phyloP scores from a whole-genome alignment of 306 rosid genomes.

The Glycine soja region DNA sequence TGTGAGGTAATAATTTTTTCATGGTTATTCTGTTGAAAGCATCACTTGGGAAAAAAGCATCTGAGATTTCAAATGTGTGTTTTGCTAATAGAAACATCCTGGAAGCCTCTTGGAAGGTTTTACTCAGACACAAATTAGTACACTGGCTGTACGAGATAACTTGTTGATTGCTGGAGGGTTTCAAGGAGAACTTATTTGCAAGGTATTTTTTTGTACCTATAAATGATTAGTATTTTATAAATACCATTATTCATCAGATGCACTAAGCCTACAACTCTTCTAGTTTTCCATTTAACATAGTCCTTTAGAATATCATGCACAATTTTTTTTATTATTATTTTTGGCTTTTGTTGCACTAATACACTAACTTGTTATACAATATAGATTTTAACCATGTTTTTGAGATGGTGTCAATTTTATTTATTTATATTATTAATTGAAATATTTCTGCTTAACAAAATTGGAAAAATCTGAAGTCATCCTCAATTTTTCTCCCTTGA shows the following conservation, averaged over 20 bases:
- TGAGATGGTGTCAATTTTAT: background rate
- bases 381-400: background rate
- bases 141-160: conserved; percentile 81
- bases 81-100: conserved; percentile 73
- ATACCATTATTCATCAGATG: background rate
- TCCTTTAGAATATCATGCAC: conserved; percentile 1
- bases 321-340: background rate
- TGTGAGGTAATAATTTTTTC: conserved; percentile 63
- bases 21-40: conserved; percentile 14
- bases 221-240: conserved; percentile 11
- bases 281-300: too few relatives aligned
- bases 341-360: too few relatives aligned
- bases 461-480: background rate
- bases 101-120: conserved; percentile 91
- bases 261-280: background rate
- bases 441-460: background rate
- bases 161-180: conserved; percentile 90
- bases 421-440: background rate
- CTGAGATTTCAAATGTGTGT: conserved; percentile 27
- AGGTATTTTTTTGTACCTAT: conserved; percentile 57
- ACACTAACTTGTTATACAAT: background rate
- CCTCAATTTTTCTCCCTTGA: background rate
- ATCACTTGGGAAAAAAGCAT: background rate
- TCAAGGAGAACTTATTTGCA: conserved; percentile 96
- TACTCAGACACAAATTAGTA: conserved; percentile 83